Base-by-base conservation (phyloP, 305 asterid genomes). In the Fraxinus latifolia region DNA sequence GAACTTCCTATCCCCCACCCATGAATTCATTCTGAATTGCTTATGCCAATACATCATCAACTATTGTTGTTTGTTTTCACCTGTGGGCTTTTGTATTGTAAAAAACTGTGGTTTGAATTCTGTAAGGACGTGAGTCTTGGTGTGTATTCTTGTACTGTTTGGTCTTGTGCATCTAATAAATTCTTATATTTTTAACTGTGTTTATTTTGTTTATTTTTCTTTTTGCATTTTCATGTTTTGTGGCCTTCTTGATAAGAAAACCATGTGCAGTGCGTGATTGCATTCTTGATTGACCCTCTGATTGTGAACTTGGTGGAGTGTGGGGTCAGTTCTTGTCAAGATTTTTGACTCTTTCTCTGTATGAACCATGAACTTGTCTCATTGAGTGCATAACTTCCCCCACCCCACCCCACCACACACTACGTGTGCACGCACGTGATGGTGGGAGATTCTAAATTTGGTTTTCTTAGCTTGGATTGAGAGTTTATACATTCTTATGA, bases 61-160 rank as follows among this genome's bases (percentile, higher is more conserved):
- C 84, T 89, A 84, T 83, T 83, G 70, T 83, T 87, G 87, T 85
- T 86, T 85, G 83, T 88, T 85, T 79, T 80, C 77, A 71, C 74
- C 34, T 80, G 70, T 83, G 81, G 65, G 47, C 73, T 15, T 84
- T 62, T 82, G 42, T 74, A 76, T 67, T 75, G 84, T 83, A 58
- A 71, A 17, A 17, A 75, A 71, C 77, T 70, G 77, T 83, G 82
- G 80, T 68, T 53, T 76, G 31, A 74, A 14, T 36, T 80, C 72
- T 75, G 1, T 4, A 12, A 53, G 75, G 85, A 75, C 71, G 29
- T 68, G 77, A 75, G 55, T 78, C 55, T 71, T 65, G 77, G 60
- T 77, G 88, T 83, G 32, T 82, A 65, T 50, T 77, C 53, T 71
- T 77, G 31, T 36, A 37, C 82, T 87, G 78, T 79, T 80, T 47